These are phyloP conservation scores for Tuber melanosporum DNA, from an alignment of 495 filamentous ascomycete species.

Conservation along the genomic window DNA sequence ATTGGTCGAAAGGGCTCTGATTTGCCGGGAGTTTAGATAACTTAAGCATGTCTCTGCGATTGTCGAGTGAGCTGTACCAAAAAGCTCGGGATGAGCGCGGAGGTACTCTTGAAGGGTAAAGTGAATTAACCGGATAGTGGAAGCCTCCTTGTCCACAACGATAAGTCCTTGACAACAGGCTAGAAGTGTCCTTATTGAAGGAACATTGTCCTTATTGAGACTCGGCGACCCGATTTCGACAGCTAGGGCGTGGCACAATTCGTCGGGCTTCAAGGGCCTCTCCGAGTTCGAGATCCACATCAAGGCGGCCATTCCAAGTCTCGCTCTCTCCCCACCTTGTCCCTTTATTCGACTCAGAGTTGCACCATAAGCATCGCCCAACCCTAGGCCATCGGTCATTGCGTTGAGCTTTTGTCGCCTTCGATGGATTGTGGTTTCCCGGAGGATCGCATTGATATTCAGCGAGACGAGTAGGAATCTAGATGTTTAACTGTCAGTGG, in stretches of 20 bases:
- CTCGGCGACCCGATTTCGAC: background rate
- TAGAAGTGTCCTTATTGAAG: background rate
- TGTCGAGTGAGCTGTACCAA: background rate
- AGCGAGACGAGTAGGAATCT: background rate
- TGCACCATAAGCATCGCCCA: background rate
- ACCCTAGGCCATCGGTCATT: background rate
- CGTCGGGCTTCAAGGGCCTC: background rate
- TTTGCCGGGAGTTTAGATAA: background rate
- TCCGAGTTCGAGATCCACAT: background rate
- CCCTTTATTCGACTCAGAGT: background rate
- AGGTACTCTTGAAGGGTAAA: background rate
- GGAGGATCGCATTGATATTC: background rate
- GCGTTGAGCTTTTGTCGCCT: background rate
- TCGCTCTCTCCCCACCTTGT: background rate
- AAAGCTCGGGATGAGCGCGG: background rate
- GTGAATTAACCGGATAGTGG: background rate
- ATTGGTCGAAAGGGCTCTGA: background rate
- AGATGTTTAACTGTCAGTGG: background rate
- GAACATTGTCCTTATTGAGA: background rate
- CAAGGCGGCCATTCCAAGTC: background rate
- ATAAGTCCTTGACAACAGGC: background rate
- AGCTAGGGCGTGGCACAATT: background rate
- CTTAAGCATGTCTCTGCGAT: background rate
- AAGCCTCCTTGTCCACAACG: background rate
- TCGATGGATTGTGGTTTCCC: background rate